Evolutionary conservation across 345 rosid genomes (phyloP).

Genomic region (Toxicodendron radicans): DNA sequence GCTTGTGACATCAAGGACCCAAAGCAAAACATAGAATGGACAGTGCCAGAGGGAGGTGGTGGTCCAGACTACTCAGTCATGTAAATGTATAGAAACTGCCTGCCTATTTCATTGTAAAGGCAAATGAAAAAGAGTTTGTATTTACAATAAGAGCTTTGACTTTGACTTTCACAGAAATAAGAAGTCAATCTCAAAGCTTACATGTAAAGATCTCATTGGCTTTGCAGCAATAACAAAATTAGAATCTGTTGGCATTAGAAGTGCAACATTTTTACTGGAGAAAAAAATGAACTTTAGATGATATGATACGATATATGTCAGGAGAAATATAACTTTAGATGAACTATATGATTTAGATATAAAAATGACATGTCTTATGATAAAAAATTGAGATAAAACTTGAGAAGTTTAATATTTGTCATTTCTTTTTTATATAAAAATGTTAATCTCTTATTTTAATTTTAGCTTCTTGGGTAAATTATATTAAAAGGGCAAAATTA

Average conservation of each 20-base stretch:
- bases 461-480: too few species aligned
- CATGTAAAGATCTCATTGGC: neutral
- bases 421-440: too few species aligned
- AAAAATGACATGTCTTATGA: too few species aligned
- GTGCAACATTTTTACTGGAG: neutral
- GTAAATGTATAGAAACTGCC: conserved; percentile 31
- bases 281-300: neutral
- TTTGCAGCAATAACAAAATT: neutral
- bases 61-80: conserved; percentile 87
- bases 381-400: too few species aligned
- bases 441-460: too few species aligned
- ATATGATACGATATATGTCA: too few species aligned
- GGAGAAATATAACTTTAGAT: too few species aligned
- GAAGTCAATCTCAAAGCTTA: neutral
- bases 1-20: conserved; percentile 96
- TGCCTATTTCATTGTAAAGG: neutral
- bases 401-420: too few species aligned
- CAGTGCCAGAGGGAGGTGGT: conserved; percentile 96
- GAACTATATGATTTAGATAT: too few species aligned
- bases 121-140: neutral
- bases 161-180: neutral
- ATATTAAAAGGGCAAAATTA: too few species aligned
- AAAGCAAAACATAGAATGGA: conserved; percentile 92
- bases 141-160: neutral
- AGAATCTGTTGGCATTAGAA: neutral